Percentiles rank a stretch among this genome's conserved stretches.
These are phyloP conservation scores for Saccharomycopsis fibuligera DNA, from an alignment of 805 yeast genomes.

Conservation along the genomic window DNA sequence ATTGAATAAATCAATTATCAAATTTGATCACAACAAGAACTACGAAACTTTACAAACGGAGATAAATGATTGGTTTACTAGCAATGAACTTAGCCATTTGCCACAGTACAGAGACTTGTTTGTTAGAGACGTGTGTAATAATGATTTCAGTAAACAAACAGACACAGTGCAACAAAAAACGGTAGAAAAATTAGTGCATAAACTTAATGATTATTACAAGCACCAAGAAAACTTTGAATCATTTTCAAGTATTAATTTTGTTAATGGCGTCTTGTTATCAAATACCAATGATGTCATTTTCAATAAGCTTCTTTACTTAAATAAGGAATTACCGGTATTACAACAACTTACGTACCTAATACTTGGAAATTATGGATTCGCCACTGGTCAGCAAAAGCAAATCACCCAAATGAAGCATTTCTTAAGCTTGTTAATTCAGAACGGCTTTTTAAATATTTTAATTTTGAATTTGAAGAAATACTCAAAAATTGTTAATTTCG, in stretches of 20 bases:
- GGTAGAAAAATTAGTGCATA: constrained; percentile 4
- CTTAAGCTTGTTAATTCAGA: constrained; percentile 7
- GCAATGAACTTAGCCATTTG: constrained; percentile 26
- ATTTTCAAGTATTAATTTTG: constrained; percentile 5
- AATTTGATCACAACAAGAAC: constrained; percentile 10
- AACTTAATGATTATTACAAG: constrained; percentile 10
- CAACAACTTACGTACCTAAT: constrained; percentile 16
- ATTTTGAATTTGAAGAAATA: constrained; percentile 13
- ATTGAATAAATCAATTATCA: constrained; percentile 13
- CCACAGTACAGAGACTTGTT: constrained; percentile 10
- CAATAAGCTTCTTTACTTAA: constrained; percentile 5
- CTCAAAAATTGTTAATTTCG: constrained; percentile 2
- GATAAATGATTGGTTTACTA: constrained; percentile 34
- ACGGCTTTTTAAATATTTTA: constrained; percentile 9
- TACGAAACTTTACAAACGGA: constrained; percentile 15
- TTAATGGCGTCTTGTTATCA: constrained; percentile 14
- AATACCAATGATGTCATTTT: constrained; percentile 18
- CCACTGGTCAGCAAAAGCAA: constrained; percentile 2
- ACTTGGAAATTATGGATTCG: constrained; percentile 18
- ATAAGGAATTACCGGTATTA: constrained; percentile 12
- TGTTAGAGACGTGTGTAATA: background rate
- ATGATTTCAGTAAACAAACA: constrained; percentile 8
- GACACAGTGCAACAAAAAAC: constrained; percentile 10
- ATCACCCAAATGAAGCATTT: constrained; percentile 6
- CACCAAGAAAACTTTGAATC: constrained; percentile 9